Base-by-base conservation (phyloP, 768 basidiomycete genomes). In the Sarcodon sp. region DNA sequence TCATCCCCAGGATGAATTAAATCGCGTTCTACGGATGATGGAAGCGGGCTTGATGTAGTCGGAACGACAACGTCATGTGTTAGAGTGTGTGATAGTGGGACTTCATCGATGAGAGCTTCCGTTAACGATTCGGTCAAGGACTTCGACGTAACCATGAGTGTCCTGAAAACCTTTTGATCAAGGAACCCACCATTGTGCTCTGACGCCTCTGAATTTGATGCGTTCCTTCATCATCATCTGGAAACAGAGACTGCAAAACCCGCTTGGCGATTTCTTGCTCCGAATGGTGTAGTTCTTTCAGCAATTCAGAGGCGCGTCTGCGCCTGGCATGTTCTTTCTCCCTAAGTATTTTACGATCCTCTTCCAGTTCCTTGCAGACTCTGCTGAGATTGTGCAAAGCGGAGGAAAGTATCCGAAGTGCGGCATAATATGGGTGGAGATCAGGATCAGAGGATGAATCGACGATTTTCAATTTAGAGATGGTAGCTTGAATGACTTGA, bases 201-300 rank as follows among this genome's bases (percentile, higher is more conserved):
- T 73, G 75, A 52, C 75, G 74, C 49, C 75, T 69, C 46, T 70
- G 65, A 7, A 87, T 72, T 15, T 64, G 59, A 50, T 76, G 76
- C 12, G 61, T 61, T 8, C 52, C 57, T 52, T 71, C 70, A 16
- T 72, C 65, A 34, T 70, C 68, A 35, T 72, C 67, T 0, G 66
- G 62, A 50, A 85, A 87, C 35, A 87, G 64, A 0, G 78, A 74
- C 51, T 81, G 76, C 16, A 87, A 65, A 32, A 89, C 73, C 45
- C 79, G 75, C 49, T 68, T 70, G 3, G 83, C 84, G 15, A 85
- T 65, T 1, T 85, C 83, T 53, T 72, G 71, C 47, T 88, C 86
- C 1, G 79, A 73, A 6, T 63, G 68, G 44, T 65, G 66, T 12
- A 87, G 60, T 53, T 81, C 81, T 39, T 69, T 69, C 53, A 85